Evolutionary conservation across 192 early-diverging fungal genomes (phyloP).

Genomic region (Coemansia asiatica): DNA sequence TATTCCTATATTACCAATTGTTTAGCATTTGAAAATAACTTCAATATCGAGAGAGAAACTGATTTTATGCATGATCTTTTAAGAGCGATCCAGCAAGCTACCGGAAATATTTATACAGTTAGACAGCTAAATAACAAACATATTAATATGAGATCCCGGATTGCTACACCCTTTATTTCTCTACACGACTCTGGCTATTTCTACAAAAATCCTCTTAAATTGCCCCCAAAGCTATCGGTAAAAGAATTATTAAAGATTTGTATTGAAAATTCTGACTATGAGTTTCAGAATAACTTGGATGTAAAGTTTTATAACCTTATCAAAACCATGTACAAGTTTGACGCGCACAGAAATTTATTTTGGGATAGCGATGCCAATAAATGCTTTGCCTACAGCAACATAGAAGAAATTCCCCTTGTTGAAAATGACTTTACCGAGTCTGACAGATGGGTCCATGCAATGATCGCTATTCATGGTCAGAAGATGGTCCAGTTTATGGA

Average conservation of each 20-base stretch:
- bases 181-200: not conserved
- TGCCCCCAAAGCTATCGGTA: not conserved
- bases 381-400: not conserved
- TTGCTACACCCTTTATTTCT: not conserved
- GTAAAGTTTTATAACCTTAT: too few species aligned
- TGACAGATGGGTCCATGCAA: not conserved
- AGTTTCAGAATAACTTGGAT: too few species aligned
- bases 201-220: not conserved
- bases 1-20: not conserved
- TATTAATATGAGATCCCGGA: not conserved
- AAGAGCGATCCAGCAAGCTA: not conserved
- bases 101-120: not conserved
- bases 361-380: not conserved
- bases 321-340: not conserved
- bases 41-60: not conserved
- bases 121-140: slow-evolving; percentile 6
- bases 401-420: not conserved
- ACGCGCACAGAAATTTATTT: not conserved
- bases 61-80: not conserved
- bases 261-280: not conserved
- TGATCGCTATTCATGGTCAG: not conserved
- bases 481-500: not conserved
- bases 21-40: not conserved
- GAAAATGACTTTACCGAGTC: not conserved
- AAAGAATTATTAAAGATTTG: not conserved